These are phyloP conservation scores for Nemania bipapillata DNA, from an alignment of 2,329 filamentous ascomycete species.

Conservation along the genomic window DNA sequence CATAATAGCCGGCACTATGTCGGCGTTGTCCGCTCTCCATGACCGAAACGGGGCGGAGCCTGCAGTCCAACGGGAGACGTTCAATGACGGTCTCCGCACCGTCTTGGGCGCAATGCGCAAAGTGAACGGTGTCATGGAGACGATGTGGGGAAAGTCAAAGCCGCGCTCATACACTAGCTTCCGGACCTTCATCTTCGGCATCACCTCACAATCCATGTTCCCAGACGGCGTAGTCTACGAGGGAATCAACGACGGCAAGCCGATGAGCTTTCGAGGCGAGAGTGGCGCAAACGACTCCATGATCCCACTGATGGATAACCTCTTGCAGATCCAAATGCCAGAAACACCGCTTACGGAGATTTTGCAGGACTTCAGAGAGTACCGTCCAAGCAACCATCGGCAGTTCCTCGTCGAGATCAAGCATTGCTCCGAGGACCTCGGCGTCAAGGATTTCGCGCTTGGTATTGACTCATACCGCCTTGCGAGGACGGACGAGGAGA, in stretches of 20 bases:
- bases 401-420: slow-evolving; percentile 81
- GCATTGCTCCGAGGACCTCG: slow-evolving; percentile 59
- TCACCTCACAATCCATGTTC: slow-evolving; percentile 93
- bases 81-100: slow-evolving; percentile 72
- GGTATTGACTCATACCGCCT: slow-evolving; percentile 54
- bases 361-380: slow-evolving; percentile 86
- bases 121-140: slow-evolving; percentile 84
- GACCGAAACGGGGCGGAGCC: slow-evolving; percentile 50
- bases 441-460: slow-evolving; percentile 67
- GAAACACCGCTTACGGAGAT: slow-evolving; percentile 88
- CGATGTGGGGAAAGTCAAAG: slow-evolving; percentile 90
- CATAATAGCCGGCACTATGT: slow-evolving; percentile 77
- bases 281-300: slow-evolving; percentile 95
- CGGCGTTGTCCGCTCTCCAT: slow-evolving; percentile 64
- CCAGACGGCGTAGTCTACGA: slow-evolving; percentile 91
- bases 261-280: slow-evolving; percentile 87
- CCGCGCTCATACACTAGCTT: slow-evolving; percentile 87
- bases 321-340: slow-evolving; percentile 88
- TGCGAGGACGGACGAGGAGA: slow-evolving; percentile 45
- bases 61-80: slow-evolving; percentile 59
- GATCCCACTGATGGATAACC: slow-evolving; percentile 87
- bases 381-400: slow-evolving; percentile 88
- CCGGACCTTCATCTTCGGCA: slow-evolving; percentile 96
- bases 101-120: slow-evolving; percentile 72
- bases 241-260: slow-evolving; percentile 75